A percentile compares a stretch with the other conserved stretches of the same genome.
phyloP scores from a whole-genome alignment of 345 rosid genomes.

The Turritis glabra region DNA sequence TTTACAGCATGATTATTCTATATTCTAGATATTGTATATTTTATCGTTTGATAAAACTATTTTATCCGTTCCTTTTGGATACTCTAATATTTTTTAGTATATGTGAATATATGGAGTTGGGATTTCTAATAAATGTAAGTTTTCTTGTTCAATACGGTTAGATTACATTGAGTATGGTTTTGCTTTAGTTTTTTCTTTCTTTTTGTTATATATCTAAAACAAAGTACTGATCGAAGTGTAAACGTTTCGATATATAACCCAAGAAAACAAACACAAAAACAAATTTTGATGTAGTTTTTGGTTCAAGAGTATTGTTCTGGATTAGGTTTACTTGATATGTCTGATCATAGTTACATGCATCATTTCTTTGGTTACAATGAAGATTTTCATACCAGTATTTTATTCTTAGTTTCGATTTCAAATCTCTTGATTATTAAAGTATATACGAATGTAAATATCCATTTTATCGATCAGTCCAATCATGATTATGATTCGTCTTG shows the following conservation, averaged over 20 bases:
- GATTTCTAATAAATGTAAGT: neutral
- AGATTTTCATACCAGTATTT: neutral
- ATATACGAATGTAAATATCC: constrained; percentile 3
- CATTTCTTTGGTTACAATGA: neutral
- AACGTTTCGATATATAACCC: neutral
- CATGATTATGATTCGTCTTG: constrained; percentile 32
- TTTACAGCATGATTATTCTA: no score
- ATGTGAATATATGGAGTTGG: neutral
- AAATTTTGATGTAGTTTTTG: neutral
- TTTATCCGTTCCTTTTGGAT: no score
- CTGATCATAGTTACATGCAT: neutral
- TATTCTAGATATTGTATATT: no score
- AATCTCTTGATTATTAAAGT: constrained; percentile 5
- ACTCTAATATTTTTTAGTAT: no score
- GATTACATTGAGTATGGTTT: neutral
- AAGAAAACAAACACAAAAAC: neutral
- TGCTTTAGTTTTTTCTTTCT: neutral
- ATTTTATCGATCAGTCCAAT: constrained; percentile 14
- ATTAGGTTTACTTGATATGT: neutral
- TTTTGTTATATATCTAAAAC: neutral
- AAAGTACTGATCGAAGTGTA: neutral
- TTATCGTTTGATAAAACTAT: no score
- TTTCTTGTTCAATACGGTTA: neutral
- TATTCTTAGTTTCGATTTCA: neutral
- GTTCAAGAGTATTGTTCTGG: neutral